Evolutionary conservation across 371 early-diverging fungal genomes (phyloP), one percentile per base, ranked within the genome.

Genomic region (Rhizopus arrhizus): DNA sequence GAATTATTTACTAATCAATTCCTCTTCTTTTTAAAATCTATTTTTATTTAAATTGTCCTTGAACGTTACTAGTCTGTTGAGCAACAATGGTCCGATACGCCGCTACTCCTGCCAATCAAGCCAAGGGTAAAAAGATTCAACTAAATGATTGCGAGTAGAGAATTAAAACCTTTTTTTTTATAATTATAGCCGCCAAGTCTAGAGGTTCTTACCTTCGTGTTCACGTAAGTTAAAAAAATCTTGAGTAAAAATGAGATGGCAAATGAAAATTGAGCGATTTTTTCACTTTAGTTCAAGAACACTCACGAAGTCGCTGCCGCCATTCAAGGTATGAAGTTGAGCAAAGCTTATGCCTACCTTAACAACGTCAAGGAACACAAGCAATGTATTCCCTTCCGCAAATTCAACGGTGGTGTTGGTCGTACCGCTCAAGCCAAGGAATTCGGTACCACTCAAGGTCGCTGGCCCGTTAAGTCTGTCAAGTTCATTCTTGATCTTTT

Each of bases 401-500:
- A 95, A 73, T 99, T 94, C 90, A 86, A 91, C 83, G 95, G 98
- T 66, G 99, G 99, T 84, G 91, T 95, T 67, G 99, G 99, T 70
- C 96, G 99, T 68, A 92, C 94, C 66, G 91, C 96, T 53, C 99
- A 99, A 87, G 99, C 95, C 71, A 97, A 96, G 87, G 91, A 88
- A 61, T 95, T 92, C 84, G 89, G 90, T 66, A 87, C 89, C 61
- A 89, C 97, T 68, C 92, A 93, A 83, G 99, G 93, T 74, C 95
- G 99, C 84, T 99, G 99, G 99, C 99, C 99, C 83, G 91, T 83
- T 75, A 99, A 99, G 94, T 89, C 90, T 70, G 91, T 87, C 83
- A 90, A 95, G 88, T 95, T 94, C 74, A 79, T 99, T 53, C 80
- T 91, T 65, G 92, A 91, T 64, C 87, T 99, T 58, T 87, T 99